A percentile compares a stretch with the other conserved stretches of the same genome.
phyloP scores from a whole-genome alignment of 2,329 filamentous ascomycete species.

The Paramyrothecium sp. region DNA sequence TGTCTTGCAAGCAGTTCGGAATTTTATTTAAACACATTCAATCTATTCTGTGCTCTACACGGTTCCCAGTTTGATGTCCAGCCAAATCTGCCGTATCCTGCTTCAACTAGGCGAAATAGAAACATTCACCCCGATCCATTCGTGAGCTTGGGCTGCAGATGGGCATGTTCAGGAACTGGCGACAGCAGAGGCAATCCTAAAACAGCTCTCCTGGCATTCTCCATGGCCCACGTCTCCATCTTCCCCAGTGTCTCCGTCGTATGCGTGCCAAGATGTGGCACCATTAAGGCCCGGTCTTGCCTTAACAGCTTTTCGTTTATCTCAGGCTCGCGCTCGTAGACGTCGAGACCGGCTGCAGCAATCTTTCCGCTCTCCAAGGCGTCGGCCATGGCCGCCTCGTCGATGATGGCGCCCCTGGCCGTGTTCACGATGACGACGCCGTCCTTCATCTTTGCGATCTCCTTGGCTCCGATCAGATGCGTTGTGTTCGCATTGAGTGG shows the following conservation, averaged over 20 bases:
- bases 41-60: no score
- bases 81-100: background rate
- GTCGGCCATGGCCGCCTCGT: slow-evolving; percentile 53
- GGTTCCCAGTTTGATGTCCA: no score
- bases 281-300: slow-evolving; percentile 59
- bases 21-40: no score
- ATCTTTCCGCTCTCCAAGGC: slow-evolving; percentile 54
- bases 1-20: no score
- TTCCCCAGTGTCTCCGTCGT: slow-evolving; percentile 47
- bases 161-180: slow-evolving; percentile 12
- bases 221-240: slow-evolving; percentile 25
- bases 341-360: slow-evolving; percentile 53
- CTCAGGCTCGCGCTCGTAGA: slow-evolving; percentile 57
- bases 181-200: slow-evolving; percentile 13
- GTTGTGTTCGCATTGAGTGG: slow-evolving; percentile 48
- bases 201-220: slow-evolving; percentile 20
- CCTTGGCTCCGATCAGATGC: slow-evolving; percentile 48
- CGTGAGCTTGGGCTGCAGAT: background rate
- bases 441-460: slow-evolving; percentile 54
- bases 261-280: slow-evolving; percentile 69
- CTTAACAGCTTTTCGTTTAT: slow-evolving; percentile 58
- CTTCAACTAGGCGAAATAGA: no score
- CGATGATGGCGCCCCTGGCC: slow-evolving; percentile 54
- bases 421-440: slow-evolving; percentile 58
- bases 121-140: no score